Conservation (phyloP, 78 protist species). For the Mastigamoeba balamuthi region DNA sequence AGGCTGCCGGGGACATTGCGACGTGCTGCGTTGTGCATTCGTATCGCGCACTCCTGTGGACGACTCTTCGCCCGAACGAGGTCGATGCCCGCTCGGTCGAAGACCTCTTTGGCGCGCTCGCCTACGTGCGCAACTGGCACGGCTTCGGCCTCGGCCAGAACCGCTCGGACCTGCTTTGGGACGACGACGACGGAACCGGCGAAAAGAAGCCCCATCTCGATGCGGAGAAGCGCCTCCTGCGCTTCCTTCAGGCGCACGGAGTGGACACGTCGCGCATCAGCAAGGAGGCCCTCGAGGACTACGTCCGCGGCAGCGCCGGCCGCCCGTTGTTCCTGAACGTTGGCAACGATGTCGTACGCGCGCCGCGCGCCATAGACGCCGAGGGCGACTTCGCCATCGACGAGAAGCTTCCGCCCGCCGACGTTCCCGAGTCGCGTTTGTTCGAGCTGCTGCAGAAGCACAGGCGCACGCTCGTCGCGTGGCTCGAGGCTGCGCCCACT, state of each 20-base stretch:
- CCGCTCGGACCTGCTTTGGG: not conserved
- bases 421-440: not conserved
- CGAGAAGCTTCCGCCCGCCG: not conserved
- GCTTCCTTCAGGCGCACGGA: conserved; percentile 27
- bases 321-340: conserved; percentile 9
- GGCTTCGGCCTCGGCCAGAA: conserved; percentile 7
- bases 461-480: not conserved
- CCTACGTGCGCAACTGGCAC: conserved; percentile 18
- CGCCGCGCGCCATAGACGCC: not conserved
- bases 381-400: not conserved
- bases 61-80: not conserved
- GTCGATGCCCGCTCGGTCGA: not conserved
- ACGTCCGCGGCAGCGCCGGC: not conserved
- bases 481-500: not conserved
- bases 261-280: conserved; percentile 1
- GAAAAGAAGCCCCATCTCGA: not conserved
- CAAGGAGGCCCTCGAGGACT: not conserved
- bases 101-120: not conserved
- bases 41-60: not conserved
- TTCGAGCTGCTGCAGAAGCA: not conserved
- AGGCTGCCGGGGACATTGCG: not conserved
- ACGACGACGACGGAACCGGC: not conserved
- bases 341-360: not conserved
- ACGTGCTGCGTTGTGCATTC: not conserved
- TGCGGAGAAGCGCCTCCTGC: not conserved